Percentiles rank a stretch among this genome's conserved stretches.
Evolutionary conservation across 1,284 basidiomycete species (phyloP).

Genomic region (Cryptococcus wingfieldii): DNA sequence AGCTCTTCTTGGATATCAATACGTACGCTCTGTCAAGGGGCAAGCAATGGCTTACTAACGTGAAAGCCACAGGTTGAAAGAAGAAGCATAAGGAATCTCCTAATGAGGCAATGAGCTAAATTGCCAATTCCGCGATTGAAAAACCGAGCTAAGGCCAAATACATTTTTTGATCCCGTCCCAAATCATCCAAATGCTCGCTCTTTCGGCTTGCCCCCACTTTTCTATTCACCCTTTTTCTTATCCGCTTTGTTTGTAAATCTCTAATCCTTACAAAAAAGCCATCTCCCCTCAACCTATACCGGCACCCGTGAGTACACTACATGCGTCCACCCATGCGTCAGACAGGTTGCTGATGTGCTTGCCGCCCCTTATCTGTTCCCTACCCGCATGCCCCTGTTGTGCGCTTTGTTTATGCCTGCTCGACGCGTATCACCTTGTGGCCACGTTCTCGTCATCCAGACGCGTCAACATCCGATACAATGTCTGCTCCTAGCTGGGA

Average conservation of each 20-base stretch:
- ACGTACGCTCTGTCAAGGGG: no score
- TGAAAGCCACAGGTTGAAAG: no score
- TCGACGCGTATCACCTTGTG: neutral
- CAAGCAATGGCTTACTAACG: no score
- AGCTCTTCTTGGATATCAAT: no score
- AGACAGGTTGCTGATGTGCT: neutral
- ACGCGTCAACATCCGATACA: conserved; percentile 3
- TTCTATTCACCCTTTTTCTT: neutral
- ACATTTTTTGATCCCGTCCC: neutral
- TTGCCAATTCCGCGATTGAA: no score
- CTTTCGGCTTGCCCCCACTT: neutral
- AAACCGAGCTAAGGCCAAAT: neutral
- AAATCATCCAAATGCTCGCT: neutral
- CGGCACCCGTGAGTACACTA: neutral
- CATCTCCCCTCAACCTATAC: neutral
- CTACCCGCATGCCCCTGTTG: neutral
- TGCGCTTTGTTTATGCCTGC: neutral
- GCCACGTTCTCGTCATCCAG: neutral
- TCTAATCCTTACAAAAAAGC: neutral
- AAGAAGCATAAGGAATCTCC: no score
- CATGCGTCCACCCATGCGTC: neutral
- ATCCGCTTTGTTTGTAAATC: neutral
- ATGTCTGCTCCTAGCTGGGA: conserved; percentile 35
- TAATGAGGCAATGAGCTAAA: no score
- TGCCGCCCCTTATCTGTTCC: neutral